Evolutionary conservation across 2,329 filamentous ascomycete species (phyloP).

Genomic region (Alternaria sp.): DNA sequence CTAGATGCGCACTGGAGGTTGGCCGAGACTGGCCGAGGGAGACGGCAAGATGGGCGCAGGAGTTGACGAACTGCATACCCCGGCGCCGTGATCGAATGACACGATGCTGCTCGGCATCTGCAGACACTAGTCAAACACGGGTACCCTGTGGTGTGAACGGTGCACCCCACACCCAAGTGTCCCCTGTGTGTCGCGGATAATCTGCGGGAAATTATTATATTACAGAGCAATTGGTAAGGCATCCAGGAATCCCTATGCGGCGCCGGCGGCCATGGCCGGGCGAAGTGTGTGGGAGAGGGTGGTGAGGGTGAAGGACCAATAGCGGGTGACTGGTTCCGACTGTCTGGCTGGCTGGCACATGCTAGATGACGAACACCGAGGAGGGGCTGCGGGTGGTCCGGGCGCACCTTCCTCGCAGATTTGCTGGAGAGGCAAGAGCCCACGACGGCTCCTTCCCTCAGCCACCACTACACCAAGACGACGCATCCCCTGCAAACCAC

Average conservation of each 20-base stretch:
- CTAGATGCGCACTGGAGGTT: background rate
- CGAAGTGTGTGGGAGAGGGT: background rate
- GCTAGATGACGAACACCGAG: constrained; percentile 8
- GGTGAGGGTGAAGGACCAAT: constrained; percentile 12
- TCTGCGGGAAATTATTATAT: constrained; percentile 29
- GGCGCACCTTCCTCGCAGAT: constrained; percentile 9
- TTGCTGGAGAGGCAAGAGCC: constrained; percentile 16
- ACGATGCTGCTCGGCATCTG: constrained; percentile 4
- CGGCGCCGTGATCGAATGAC: background rate
- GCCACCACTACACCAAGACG: constrained; percentile 2
- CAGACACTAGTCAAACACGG: constrained; percentile 21
- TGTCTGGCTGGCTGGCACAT: constrained; percentile 12
- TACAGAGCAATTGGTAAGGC: constrained; percentile 24
- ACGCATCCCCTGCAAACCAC: constrained; percentile 5
- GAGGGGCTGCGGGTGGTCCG: constrained; percentile 5
- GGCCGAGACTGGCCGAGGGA: constrained; percentile 10
- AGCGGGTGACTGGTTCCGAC: constrained; percentile 11
- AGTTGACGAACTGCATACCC: background rate
- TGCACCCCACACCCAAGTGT: constrained; percentile 28
- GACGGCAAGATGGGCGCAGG: background rate
- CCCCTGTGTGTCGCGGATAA: constrained; percentile 27
- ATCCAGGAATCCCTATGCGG: background rate
- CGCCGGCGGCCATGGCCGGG: background rate
- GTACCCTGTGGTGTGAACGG: constrained; percentile 11
- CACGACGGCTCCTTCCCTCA: constrained; percentile 18